Percentiles rank a stretch among this genome's conserved stretches.
These are phyloP conservation scores for Epichloe typhina DNA, from an alignment of 2,329 filamentous ascomycete genomes.

Conservation along the genomic window DNA sequence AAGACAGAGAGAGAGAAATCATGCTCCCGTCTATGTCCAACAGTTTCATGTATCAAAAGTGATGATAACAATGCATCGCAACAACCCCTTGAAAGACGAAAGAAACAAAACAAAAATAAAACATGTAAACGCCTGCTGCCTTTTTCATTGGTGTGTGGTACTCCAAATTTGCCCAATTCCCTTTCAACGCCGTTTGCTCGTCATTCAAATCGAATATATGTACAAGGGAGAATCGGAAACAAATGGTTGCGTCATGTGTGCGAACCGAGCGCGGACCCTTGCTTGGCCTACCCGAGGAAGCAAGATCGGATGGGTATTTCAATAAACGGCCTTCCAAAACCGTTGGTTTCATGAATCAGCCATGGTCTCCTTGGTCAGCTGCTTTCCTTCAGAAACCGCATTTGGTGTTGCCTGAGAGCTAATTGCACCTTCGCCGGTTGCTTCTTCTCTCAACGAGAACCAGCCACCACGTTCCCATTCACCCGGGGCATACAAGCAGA, in stretches of 20 bases:
- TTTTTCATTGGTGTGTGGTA: not conserved
- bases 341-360: not conserved
- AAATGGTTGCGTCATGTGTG: not conserved
- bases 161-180: not conserved
- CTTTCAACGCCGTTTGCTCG: not conserved
- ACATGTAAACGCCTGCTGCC: not conserved
- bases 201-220: not conserved
- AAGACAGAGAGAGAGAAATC: not conserved
- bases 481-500: conserved; percentile 56
- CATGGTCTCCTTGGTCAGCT: not conserved
- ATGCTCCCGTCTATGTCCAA: not conserved
- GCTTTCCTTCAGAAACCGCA: conserved; percentile 8
- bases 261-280: not conserved
- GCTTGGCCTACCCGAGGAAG: not conserved
- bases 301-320: not conserved
- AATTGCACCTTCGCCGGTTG: conserved; percentile 4
- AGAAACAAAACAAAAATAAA: not conserved
- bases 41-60: not conserved
- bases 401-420: conserved; percentile 17
- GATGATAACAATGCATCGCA: not conserved
- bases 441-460: conserved; percentile 35
- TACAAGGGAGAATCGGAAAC: not conserved
- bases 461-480: conserved; percentile 80
- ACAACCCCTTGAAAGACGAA: not conserved
- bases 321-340: not conserved